These are phyloP conservation scores for Curvularia hawaiiensis DNA, from an alignment of 2,329 filamentous ascomycete species.

Conservation along the genomic window DNA sequence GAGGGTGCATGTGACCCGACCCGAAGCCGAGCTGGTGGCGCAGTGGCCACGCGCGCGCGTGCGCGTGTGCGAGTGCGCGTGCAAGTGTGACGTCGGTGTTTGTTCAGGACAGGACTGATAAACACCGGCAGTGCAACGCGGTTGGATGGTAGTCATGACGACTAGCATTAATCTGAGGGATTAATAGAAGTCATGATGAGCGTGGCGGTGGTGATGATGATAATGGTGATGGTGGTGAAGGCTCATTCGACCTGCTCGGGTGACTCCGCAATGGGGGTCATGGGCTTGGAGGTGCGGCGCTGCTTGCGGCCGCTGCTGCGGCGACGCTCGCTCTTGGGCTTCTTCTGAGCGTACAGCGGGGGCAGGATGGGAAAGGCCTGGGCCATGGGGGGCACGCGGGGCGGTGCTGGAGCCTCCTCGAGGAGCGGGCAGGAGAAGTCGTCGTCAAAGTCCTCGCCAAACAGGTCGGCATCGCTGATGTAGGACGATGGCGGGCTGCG, in stretches of 20 bases:
- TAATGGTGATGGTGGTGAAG: background rate
- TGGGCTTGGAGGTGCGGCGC: conserved; percentile 48
- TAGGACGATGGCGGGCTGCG: conserved; percentile 47
- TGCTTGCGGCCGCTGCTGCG: conserved; percentile 49
- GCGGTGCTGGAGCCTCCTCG: conserved; percentile 48
- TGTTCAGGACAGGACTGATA: conserved; percentile 15
- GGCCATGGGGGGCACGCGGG: conserved; percentile 43
- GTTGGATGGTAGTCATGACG: conserved; percentile 4
- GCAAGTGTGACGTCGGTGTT: conserved; percentile 18
- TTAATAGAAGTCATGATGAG: background rate
- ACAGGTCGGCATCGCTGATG: conserved; percentile 51
- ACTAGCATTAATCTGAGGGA: conserved; percentile 11
- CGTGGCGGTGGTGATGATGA: background rate
- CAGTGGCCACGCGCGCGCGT: conserved; percentile 17
- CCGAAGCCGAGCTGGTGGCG: conserved; percentile 16
- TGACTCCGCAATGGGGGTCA: conserved; percentile 50
- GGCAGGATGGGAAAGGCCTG: conserved; percentile 46
- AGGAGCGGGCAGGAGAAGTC: conserved; percentile 41
- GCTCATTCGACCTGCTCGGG: conserved; percentile 47
- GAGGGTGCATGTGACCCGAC: conserved; percentile 17
- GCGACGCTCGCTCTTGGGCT: conserved; percentile 48
- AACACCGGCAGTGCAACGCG: background rate
- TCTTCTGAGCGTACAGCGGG: conserved; percentile 48
- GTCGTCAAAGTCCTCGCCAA: conserved; percentile 47
- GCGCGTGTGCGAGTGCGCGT: background rate